Evolutionary conservation across 2,329 filamentous ascomycete genomes (phyloP).

Genomic region (Neopestalotiopsis rosae): DNA sequence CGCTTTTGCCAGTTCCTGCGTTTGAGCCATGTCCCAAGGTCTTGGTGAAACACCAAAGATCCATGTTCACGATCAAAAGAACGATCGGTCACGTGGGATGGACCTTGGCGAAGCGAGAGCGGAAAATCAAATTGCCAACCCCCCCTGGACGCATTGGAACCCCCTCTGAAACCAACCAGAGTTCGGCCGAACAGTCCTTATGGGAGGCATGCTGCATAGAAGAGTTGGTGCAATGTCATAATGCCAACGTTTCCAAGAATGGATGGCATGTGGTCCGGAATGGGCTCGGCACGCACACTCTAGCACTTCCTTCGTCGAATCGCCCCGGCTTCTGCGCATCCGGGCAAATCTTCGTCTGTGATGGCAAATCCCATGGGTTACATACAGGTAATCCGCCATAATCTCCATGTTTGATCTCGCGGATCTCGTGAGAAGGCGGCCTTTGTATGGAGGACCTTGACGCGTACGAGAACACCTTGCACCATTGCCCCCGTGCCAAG

Average conservation of each 20-base stretch:
- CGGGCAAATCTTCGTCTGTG: background rate
- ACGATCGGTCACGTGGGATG: conserved; percentile 26
- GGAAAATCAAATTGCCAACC: background rate
- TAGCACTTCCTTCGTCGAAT: conserved; percentile 10
- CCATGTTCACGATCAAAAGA: conserved; percentile 25
- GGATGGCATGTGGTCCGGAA: conserved; percentile 16
- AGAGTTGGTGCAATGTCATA: background rate
- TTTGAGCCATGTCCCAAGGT: conserved; percentile 30
- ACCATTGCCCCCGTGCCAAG: background rate
- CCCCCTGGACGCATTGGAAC: background rate
- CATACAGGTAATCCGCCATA: background rate
- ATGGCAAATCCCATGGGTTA: background rate
- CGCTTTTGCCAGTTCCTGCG: conserved; percentile 19
- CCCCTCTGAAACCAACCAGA: conserved; percentile 14
- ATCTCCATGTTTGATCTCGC: background rate
- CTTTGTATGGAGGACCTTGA: background rate
- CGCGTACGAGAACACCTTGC: background rate
- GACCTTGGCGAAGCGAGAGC: background rate
- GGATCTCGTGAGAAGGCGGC: background rate
- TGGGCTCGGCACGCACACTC: background rate
- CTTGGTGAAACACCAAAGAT: conserved; percentile 28
- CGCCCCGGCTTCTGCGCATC: conserved; percentile 5
- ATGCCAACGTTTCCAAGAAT: conserved; percentile 16
- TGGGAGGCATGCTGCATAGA: background rate
- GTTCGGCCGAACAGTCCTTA: conserved; percentile 3